A percentile compares a stretch with the other conserved stretches of the same genome.
These are phyloP conservation scores for Cordyceps tenuipes DNA, from an alignment of 2,329 filamentous ascomycete genomes.

Conservation along the genomic window DNA sequence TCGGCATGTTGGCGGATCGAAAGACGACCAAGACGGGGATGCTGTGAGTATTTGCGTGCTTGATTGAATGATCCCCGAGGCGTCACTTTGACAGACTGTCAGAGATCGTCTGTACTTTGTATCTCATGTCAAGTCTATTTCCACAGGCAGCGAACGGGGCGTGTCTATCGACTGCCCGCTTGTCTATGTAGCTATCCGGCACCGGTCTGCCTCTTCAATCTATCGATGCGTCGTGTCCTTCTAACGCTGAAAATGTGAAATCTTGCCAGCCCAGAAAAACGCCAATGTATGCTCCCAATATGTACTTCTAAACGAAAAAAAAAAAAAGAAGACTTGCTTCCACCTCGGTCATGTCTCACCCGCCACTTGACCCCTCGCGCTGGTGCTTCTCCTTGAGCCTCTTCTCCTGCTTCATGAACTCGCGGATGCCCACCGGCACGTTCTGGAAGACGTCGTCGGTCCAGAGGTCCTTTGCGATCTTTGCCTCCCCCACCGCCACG, in stretches of 20 bases:
- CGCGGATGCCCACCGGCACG: conserved; percentile 84
- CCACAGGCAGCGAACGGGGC: no score
- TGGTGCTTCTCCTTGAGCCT: conserved; percentile 68
- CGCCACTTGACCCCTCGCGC: conserved; percentile 42
- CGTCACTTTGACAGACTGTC: no score
- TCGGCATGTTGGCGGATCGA: no score
- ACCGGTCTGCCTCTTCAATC: neutral
- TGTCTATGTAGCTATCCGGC: neutral
- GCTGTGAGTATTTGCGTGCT: no score
- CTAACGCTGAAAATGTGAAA: neutral
- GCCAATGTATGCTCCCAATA: conserved; percentile 5
- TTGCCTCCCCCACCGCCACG: conserved; percentile 35
- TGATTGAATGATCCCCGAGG: no score
- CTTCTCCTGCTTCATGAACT: conserved; percentile 98
- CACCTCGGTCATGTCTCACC: conserved; percentile 19
- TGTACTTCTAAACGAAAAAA: neutral
- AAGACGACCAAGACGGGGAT: no score
- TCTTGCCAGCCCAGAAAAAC: neutral
- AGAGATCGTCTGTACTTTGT: no score
- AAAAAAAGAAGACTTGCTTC: no score
- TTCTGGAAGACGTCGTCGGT: conserved; percentile 65
- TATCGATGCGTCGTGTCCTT: neutral
- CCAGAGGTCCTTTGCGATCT: conserved; percentile 44
- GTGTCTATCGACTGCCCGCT: neutral
- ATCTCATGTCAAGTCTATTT: no score